Base-by-base conservation (phyloP, 805 yeast species). In the Candida ascalaphidarum region DNA sequence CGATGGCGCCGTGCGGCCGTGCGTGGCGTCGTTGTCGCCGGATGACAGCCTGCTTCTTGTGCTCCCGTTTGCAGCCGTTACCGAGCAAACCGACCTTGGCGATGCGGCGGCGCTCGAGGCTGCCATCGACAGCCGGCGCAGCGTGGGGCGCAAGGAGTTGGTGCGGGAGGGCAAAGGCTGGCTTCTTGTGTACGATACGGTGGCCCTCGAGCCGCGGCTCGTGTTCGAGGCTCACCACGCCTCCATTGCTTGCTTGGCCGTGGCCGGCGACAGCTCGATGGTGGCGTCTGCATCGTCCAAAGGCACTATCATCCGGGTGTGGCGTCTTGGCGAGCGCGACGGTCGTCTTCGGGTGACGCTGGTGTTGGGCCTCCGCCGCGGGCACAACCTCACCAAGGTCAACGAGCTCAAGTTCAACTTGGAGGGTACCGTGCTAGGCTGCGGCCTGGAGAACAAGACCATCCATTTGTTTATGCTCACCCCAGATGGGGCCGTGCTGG, bases 271-370 rank as follows among this genome's bases (percentile, higher is more conserved):
- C 22, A 42, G 46, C 26, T 23, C 31, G 11, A 43, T 43, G 12
- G 51, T 63, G 7, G 66, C 66, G 3, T 56, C 67, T 2, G 68
- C 69, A 3, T 58, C 65, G 1, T 36, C 50, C 12, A 63, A 60
- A 33, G 69, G 69, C 6, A 63, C 69, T 7, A 62, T 63, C 10
- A 44, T 63, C 1, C 42, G 68, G 11, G 57, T 59, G 3, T 51
- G 52, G 32, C 51, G 48, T 32, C 29, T 55, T 6, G 25, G 30
- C 7, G 31, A 29, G 8, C 32, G 35, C 5, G 33, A 25, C 9
- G 31, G 17, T 3, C 36, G 37, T 7, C 30, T 52, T 19, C 32
- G 26, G 3, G 38, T 62, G 10, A 31, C 42, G 10, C 57, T 47
- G 23, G 53, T 57, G 12, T 50, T 44, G 12, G 58, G 52, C 30